These are phyloP conservation scores for Mentha longifolia DNA, from an alignment of 257 asterid species.

Conservation along the genomic window DNA sequence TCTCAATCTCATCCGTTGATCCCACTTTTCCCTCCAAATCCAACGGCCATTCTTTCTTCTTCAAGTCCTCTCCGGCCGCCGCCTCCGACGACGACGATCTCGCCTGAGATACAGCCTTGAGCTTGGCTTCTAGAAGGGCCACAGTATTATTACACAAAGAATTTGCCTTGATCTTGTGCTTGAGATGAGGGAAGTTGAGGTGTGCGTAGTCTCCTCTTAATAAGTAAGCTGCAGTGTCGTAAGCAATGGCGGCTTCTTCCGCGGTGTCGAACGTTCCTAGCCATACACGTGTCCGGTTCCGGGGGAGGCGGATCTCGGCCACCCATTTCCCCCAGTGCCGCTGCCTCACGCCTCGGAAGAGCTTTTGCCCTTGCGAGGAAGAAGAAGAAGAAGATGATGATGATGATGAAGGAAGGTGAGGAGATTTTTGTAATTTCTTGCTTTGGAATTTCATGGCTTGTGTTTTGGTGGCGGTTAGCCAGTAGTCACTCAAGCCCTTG, in stretches of 20 bases:
- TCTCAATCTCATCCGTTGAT: conserved; percentile 26
- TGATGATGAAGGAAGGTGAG: background rate
- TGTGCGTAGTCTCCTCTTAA: conserved; percentile 57
- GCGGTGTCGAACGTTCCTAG: conserved; percentile 58
- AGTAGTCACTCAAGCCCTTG: conserved; percentile 54
- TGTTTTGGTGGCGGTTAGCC: conserved; percentile 68
- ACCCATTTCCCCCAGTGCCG: conserved; percentile 71
- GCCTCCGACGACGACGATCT: conserved; percentile 8
- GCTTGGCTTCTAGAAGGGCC: conserved; percentile 54
- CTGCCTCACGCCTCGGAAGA: conserved; percentile 65
- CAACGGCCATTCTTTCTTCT: conserved; percentile 23
- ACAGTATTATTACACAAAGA: conserved; percentile 39
- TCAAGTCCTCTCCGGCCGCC: background rate
- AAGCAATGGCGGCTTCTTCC: conserved; percentile 54
- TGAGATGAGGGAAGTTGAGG: conserved; percentile 49
- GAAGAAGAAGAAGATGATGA: conserved; percentile 8
- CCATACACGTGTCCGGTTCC: conserved; percentile 56
- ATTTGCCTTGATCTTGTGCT: conserved; percentile 44
- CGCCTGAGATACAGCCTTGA: conserved; percentile 35
- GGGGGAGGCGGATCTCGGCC: conserved; percentile 55
- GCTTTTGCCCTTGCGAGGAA: conserved; percentile 47
- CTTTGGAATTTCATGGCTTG: conserved; percentile 59
- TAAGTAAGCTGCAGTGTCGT: conserved; percentile 54
- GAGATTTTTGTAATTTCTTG: conserved; percentile 29
- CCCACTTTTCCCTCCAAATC: conserved; percentile 33